phyloP scores from a whole-genome alignment of 2,329 filamentous ascomycete genomes.

The Clonostachys rosea region DNA sequence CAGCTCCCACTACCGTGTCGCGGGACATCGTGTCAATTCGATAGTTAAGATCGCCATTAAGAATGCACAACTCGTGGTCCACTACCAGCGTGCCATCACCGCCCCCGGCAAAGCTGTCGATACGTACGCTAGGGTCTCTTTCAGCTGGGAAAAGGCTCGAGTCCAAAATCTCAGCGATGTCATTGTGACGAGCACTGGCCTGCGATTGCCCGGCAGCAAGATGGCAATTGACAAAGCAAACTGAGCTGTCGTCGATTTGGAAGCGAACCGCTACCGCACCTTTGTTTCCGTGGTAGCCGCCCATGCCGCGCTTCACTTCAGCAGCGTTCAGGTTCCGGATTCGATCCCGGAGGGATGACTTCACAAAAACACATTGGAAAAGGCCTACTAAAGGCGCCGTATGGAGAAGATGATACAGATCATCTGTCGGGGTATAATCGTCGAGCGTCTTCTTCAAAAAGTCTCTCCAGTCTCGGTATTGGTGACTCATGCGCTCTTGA shows the following conservation, averaged over 20 bases:
- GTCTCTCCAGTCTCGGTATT: slow-evolving; percentile 95
- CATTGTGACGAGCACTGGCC: slow-evolving; percentile 86
- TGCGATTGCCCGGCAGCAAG: slow-evolving; percentile 89
- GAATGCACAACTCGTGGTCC: slow-evolving; percentile 94
- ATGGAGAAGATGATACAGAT: slow-evolving; percentile 81
- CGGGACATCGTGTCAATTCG: slow-evolving; percentile 96
- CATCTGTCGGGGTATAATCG: slow-evolving; percentile 71
- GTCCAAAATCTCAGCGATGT: slow-evolving; percentile 87
- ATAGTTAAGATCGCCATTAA: slow-evolving; percentile 97
- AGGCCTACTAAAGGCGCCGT: slow-evolving; percentile 84
- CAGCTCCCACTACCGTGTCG: slow-evolving; percentile 82
- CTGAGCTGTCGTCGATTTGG: slow-evolving; percentile 83
- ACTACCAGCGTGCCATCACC: slow-evolving; percentile 93
- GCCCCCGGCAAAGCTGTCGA: slow-evolving; percentile 82
- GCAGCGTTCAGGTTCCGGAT: slow-evolving; percentile 74
- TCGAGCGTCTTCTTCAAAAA: slow-evolving; percentile 79
- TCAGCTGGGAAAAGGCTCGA: slow-evolving; percentile 69
- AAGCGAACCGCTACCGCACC: slow-evolving; percentile 91
- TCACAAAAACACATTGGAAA: slow-evolving; percentile 95
- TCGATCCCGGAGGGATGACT: slow-evolving; percentile 68
- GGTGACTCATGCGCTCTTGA: slow-evolving; percentile 90
- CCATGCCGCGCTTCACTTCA: slow-evolving; percentile 95
- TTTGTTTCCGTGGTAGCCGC: slow-evolving; percentile 93
- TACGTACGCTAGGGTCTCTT: slow-evolving; percentile 58
- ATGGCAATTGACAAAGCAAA: slow-evolving; percentile 98